phyloP scores from a whole-genome alignment of 306 rosid genomes.

The Aeschynomene evenia region DNA sequence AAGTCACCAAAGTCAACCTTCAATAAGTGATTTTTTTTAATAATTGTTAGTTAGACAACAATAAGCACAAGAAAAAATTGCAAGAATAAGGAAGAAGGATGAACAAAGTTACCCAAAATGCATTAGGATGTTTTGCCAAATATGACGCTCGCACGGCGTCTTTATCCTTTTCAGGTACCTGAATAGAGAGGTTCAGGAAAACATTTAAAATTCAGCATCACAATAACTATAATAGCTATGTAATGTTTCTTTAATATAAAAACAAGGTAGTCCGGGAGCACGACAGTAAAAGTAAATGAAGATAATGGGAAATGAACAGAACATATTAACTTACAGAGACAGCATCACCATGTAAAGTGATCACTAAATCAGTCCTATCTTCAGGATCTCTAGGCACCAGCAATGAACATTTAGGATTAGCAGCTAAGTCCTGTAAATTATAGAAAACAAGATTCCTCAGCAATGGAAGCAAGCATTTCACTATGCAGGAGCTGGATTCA shows the following conservation, averaged over 20 bases:
- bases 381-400: slow-evolving; percentile 90
- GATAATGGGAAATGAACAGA: slow-evolving; percentile 21
- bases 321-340: slow-evolving; percentile 58
- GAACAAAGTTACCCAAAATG: slow-evolving; percentile 76
- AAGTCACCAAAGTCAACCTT: slow-evolving; percentile 99
- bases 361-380: slow-evolving; percentile 85
- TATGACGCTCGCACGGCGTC: slow-evolving; percentile 69
- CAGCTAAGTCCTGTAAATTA: slow-evolving; percentile 62
- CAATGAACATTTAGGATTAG: slow-evolving; percentile 79
- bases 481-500: not conserved
- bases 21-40: slow-evolving; percentile 32
- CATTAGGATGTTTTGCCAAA: slow-evolving; percentile 84
- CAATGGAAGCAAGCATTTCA: slow-evolving; percentile 29
- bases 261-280: not conserved
- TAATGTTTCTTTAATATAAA: slow-evolving; percentile 1
- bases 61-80: not conserved
- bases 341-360: slow-evolving; percentile 87
- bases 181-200: slow-evolving; percentile 20
- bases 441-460: slow-evolving; percentile 24
- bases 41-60: slow-evolving; percentile 19
- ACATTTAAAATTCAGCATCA: slow-evolving; percentile 13
- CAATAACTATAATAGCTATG: slow-evolving; percentile 13
- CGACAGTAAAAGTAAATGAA: slow-evolving; percentile 13
- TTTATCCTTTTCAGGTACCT: slow-evolving; percentile 76
- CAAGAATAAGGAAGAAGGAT: slow-evolving; percentile 30